Evolutionary conservation across 2,329 filamentous ascomycete genomes (phyloP).

Genomic region (Plenodomus tracheiphilus): DNA sequence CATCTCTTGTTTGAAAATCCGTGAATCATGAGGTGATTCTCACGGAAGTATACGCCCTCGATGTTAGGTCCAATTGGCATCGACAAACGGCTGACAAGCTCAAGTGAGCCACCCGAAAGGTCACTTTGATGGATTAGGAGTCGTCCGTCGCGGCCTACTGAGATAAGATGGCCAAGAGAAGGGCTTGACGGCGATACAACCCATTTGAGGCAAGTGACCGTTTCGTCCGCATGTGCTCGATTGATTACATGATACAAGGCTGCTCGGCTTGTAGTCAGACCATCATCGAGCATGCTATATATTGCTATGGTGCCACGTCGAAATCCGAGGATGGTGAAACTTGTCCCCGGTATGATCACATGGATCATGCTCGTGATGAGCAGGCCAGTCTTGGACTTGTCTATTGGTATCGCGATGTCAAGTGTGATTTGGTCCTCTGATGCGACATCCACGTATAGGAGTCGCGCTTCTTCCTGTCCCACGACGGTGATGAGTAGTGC

Average conservation of each 20-base stretch:
- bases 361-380: constrained; percentile 56
- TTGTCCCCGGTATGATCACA: constrained; percentile 13
- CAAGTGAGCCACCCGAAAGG: constrained; percentile 16
- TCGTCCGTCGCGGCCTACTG: constrained; percentile 75
- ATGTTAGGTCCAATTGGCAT: constrained; percentile 76
- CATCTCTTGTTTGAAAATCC: constrained; percentile 83
- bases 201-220: constrained; percentile 67
- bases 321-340: constrained; percentile 58
- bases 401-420: constrained; percentile 16
- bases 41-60: constrained; percentile 68
- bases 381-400: constrained; percentile 48
- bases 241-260: constrained; percentile 21
- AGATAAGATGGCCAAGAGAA: constrained; percentile 59
- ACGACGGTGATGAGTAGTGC: constrained; percentile 46
- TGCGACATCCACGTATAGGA: constrained; percentile 27
- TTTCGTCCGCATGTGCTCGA: constrained; percentile 57
- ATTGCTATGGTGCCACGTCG: constrained; percentile 58
- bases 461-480: constrained; percentile 37
- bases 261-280: constrained; percentile 1
- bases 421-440: constrained; percentile 2
- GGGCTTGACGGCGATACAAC: constrained; percentile 39
- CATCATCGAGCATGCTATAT: constrained; percentile 40
- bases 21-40: constrained; percentile 65
- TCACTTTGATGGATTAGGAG: constrained; percentile 65
- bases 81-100: constrained; percentile 67